A percentile compares a stretch with the other conserved stretches of the same genome.
Conservation (phyloP, 441 rosid genomes). For the Manihot esculenta region DNA sequence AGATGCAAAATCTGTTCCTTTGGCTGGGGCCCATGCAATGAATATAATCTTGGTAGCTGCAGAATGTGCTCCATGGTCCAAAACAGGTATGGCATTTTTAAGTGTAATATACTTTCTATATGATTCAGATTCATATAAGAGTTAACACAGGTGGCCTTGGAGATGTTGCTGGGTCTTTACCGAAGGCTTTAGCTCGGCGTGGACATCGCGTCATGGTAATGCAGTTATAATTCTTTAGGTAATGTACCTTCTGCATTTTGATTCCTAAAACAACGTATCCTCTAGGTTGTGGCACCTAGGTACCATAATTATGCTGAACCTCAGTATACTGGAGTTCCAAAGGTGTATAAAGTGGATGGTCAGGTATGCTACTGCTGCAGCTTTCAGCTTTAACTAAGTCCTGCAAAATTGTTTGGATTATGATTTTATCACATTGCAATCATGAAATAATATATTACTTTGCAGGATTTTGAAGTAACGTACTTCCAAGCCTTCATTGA, state of each 20-base stretch:
- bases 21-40: conserved; percentile 91
- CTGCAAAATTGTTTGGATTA: neutral
- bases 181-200: conserved; percentile 95
- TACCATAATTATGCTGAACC: conserved; percentile 76
- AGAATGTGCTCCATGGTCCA: conserved; percentile 93
- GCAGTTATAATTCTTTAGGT: conserved; percentile 10
- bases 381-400: conserved; percentile 18
- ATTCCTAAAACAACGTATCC: conserved; percentile 16
- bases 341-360: conserved; percentile 74
- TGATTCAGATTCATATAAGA: conserved; percentile 21
- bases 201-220: conserved; percentile 98
- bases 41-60: conserved; percentile 84
- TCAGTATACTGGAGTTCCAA: conserved; percentile 63
- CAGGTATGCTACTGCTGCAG: conserved; percentile 54
- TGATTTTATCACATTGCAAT: conserved; percentile 7
- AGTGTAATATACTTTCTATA: neutral
- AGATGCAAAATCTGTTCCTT: conserved; percentile 58
- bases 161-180: conserved; percentile 96
- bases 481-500: conserved; percentile 81
- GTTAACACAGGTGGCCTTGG: conserved; percentile 87
- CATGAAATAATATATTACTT: conserved; percentile 21
- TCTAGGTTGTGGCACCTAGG: conserved; percentile 82
- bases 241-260: conserved; percentile 7
- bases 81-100: conserved; percentile 64
- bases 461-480: conserved; percentile 82